phyloP scores from a whole-genome alignment of 2,329 filamentous ascomycete genomes.

The Penicillium sp. region DNA sequence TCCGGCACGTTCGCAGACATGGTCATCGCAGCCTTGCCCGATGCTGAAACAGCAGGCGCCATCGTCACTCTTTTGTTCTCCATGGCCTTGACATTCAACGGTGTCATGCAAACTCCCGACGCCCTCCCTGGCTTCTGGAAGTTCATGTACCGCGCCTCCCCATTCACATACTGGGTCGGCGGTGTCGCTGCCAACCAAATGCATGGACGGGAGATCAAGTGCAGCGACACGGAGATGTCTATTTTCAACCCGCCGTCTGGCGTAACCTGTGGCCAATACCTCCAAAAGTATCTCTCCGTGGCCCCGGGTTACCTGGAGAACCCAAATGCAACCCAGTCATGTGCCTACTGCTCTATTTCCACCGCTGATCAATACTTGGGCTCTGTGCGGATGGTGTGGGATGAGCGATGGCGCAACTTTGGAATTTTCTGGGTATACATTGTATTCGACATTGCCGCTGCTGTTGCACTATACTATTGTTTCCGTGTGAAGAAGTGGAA shows the following conservation, averaged over 20 bases:
- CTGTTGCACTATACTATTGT: slow-evolving; percentile 53
- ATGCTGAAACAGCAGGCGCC: slow-evolving; percentile 75
- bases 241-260: slow-evolving; percentile 65
- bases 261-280: slow-evolving; percentile 66
- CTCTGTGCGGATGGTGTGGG: slow-evolving; percentile 43
- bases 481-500: slow-evolving; percentile 40
- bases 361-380: slow-evolving; percentile 48
- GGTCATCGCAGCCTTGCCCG: slow-evolving; percentile 76
- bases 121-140: slow-evolving; percentile 72
- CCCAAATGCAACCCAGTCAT: slow-evolving; percentile 54
- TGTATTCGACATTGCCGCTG: slow-evolving; percentile 61
- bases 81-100: slow-evolving; percentile 79
- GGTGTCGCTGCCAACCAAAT: slow-evolving; percentile 74
- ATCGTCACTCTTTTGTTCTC: slow-evolving; percentile 77
- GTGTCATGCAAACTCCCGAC: slow-evolving; percentile 70
- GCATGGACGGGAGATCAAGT: slow-evolving; percentile 69
- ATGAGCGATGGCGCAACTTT: slow-evolving; percentile 73
- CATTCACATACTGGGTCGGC: slow-evolving; percentile 57
- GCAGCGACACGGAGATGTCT: slow-evolving; percentile 72
- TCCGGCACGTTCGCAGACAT: slow-evolving; percentile 81
- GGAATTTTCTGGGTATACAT: slow-evolving; percentile 67
- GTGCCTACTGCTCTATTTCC: slow-evolving; percentile 55
- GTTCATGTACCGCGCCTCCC: slow-evolving; percentile 65
- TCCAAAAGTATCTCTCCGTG: slow-evolving; percentile 56
- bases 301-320: slow-evolving; percentile 63